phyloP scores from a whole-genome alignment of 2,329 filamentous ascomycete species.

The Pseudogymnoascus sp. region DNA sequence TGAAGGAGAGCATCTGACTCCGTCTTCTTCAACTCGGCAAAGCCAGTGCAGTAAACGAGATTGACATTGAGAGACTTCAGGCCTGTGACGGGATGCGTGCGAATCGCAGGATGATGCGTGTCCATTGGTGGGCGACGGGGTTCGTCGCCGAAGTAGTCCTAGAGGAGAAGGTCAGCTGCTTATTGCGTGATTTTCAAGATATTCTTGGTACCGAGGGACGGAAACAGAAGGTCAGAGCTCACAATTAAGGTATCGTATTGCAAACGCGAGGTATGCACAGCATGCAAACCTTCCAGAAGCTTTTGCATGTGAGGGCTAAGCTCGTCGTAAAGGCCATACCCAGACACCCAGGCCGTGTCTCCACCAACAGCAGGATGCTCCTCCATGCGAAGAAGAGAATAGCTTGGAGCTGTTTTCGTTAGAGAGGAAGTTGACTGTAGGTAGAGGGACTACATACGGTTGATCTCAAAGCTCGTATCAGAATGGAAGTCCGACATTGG shows the following conservation, averaged over 20 bases:
- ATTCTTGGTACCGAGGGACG: neutral
- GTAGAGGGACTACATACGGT: neutral
- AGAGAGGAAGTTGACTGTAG: neutral
- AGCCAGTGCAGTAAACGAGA: slow-evolving; percentile 16
- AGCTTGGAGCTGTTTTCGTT: slow-evolving; percentile 1
- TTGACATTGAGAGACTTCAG: slow-evolving; percentile 23
- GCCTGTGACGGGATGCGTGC: slow-evolving; percentile 25
- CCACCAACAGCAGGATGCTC: slow-evolving; percentile 9
- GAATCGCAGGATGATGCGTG: slow-evolving; percentile 23
- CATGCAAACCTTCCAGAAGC: slow-evolving; percentile 17
- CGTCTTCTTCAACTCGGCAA: slow-evolving; percentile 22
- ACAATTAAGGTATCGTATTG: slow-evolving; percentile 16
- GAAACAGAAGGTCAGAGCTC: neutral
- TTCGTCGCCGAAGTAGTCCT: slow-evolving; percentile 18
- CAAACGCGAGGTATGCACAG: slow-evolving; percentile 18
- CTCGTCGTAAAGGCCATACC: slow-evolving; percentile 19
- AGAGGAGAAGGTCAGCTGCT: slow-evolving; percentile 10
- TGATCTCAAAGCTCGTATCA: slow-evolving; percentile 11
- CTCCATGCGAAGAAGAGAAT: slow-evolving; percentile 10
- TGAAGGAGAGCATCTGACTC: slow-evolving; percentile 20
- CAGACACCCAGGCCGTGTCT: slow-evolving; percentile 16
- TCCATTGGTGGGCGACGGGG: slow-evolving; percentile 24
- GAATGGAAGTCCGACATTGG: slow-evolving; percentile 10
- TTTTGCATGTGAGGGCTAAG: slow-evolving; percentile 18
- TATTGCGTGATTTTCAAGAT: neutral